phyloP scores from a whole-genome alignment of 305 asterid species.

The Solanum aculeatissimum region DNA sequence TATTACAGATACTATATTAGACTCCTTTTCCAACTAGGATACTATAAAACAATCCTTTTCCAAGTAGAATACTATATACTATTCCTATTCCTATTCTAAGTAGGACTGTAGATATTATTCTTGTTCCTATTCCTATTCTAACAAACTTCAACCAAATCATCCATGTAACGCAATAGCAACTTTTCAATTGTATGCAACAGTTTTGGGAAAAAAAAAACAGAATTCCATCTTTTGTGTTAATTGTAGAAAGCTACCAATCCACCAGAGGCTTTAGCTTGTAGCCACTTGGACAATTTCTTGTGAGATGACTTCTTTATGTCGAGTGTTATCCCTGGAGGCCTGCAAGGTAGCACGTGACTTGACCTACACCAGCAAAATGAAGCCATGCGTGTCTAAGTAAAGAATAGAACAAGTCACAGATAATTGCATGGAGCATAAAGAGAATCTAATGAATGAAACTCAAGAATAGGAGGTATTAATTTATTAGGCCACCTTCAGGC shows the following conservation, averaged over 20 bases:
- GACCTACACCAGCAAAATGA: slow-evolving; percentile 58
- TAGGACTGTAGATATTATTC: too few relatives aligned
- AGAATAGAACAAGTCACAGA: background rate
- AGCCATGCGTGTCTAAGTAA: background rate
- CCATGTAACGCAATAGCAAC: background rate
- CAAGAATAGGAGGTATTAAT: background rate
- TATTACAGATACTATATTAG: too few relatives aligned
- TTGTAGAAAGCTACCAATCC: slow-evolving; percentile 43
- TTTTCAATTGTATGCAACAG: background rate
- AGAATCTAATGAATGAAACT: background rate
- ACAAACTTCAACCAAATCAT: background rate
- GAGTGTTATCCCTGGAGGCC: slow-evolving; percentile 68
- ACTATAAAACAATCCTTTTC: too few relatives aligned
- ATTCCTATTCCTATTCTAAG: too few relatives aligned
- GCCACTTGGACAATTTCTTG: slow-evolving; percentile 96
- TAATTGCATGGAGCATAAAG: background rate
- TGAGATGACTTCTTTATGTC: slow-evolving; percentile 90
- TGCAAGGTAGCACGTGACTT: slow-evolving; percentile 78
- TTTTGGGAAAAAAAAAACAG: background rate
- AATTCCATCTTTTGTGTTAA: background rate
- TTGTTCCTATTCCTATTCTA: too few relatives aligned
- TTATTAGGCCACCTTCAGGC: background rate
- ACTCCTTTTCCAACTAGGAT: too few relatives aligned
- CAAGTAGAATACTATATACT: too few relatives aligned
- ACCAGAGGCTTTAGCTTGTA: slow-evolving; percentile 60